phyloP scores from a whole-genome alignment of 176 grass and related monocot genomes.

The Hsuehochloa calcarea region DNA sequence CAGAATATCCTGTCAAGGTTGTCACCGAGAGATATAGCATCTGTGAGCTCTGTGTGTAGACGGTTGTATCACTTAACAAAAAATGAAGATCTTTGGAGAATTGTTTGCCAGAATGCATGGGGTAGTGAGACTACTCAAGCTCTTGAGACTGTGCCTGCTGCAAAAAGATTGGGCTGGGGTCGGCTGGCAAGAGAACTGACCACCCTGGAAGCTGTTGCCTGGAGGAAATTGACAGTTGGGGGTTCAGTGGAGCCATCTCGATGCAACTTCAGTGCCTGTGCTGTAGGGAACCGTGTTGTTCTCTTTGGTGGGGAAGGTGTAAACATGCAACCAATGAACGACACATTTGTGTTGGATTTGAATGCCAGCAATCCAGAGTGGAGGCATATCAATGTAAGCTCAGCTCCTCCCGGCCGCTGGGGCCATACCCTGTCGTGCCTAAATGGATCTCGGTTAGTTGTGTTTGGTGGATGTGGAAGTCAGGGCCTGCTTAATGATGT shows the following conservation, averaged over 20 bases:
- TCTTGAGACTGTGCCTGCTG: constrained; percentile 70
- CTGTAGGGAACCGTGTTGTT: constrained; percentile 88
- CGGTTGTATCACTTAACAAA: constrained; percentile 65
- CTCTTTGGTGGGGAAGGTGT: constrained; percentile 95
- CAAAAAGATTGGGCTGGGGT: constrained; percentile 80
- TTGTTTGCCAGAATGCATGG: constrained; percentile 99
- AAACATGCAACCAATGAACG: constrained; percentile 95
- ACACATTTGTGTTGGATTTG: constrained; percentile 94
- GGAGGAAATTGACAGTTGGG: constrained; percentile 72
- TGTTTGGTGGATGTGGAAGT: constrained; percentile 88
- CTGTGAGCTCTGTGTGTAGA: constrained; percentile 82
- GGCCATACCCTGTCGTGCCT: constrained; percentile 83
- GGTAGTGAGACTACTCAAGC: constrained; percentile 58
- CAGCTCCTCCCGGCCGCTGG: constrained; percentile 92
- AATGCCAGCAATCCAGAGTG: constrained; percentile 84
- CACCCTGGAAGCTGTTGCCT: constrained; percentile 81
- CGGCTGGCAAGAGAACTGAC: constrained; percentile 77
- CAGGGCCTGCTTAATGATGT: constrained; percentile 92
- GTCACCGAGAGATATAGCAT: constrained; percentile 84
- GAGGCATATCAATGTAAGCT: constrained; percentile 80
- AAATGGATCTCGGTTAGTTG: constrained; percentile 80
- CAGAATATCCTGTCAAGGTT: constrained; percentile 84
- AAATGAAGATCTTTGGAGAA: constrained; percentile 95
- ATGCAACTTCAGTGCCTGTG: constrained; percentile 97
- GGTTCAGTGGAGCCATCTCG: constrained; percentile 90